Evolutionary conservation across 2,329 filamentous ascomycete genomes (phyloP).

Genomic region (Rhynchosporium agropyri): DNA sequence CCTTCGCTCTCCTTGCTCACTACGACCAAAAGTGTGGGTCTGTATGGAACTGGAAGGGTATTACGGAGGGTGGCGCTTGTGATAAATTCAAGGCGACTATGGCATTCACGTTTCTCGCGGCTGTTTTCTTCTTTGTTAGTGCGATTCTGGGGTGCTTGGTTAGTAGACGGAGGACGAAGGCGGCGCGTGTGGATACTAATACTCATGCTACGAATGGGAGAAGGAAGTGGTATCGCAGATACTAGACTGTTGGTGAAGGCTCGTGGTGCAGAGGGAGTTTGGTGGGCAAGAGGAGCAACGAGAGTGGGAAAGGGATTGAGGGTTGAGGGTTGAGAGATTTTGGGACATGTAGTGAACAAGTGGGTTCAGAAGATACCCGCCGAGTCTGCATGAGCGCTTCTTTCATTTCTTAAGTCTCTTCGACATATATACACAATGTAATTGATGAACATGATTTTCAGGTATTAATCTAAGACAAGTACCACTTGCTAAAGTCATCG

Average conservation of each 20-base stretch:
- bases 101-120: slow-evolving; percentile 35
- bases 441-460: no score
- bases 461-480: no score
- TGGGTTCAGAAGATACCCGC: slow-evolving; percentile 1
- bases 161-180: slow-evolving; percentile 13
- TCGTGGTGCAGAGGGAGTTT: not conserved
- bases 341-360: not conserved
- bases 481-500: no score
- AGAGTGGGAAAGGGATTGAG: not conserved
- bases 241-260: not conserved
- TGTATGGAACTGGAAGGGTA: slow-evolving; percentile 82
- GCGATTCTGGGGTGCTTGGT: slow-evolving; percentile 29
- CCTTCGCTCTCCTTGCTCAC: slow-evolving; percentile 53
- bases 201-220: not conserved
- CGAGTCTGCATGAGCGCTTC: slow-evolving; percentile 15
- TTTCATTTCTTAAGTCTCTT: not conserved
- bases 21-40: slow-evolving; percentile 63
- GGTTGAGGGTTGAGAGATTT: not conserved
- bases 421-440: not conserved
- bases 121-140: slow-evolving; percentile 34
- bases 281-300: no score
- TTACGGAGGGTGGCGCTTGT: slow-evolving; percentile 73
- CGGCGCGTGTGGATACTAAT: slow-evolving; percentile 1
- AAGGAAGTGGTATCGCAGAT: slow-evolving; percentile 25
- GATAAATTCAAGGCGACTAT: slow-evolving; percentile 65